Evolutionary conservation across 768 basidiomycete species (phyloP), one percentile per base, ranked within the genome.

Genomic region (Clathrus columnatus): DNA sequence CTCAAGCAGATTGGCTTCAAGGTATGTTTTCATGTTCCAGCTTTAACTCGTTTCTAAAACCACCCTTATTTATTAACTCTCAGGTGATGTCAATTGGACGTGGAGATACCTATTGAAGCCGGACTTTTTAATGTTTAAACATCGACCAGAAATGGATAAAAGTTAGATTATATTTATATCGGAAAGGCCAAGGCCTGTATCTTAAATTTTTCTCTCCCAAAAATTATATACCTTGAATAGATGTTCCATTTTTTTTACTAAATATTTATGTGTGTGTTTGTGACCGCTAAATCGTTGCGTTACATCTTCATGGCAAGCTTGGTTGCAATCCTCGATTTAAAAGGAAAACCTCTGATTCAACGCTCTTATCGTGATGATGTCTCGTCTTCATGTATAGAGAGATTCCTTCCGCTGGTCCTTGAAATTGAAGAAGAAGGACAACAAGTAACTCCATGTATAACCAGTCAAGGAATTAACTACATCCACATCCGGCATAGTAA

Each of bases 401-500:
- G 89, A 46, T 98, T 99, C 68, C 77, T 98, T 30, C 95, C 95
- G 0, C 79, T 96, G 26, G 73, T 97, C 23, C 82, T 97, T 30
- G 95, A 99, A 26, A 85, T 96, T 66, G 95, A 99, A 70, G 95
- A 99, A 73, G 96, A 99, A 57, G 91, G 91, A 30, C 86, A 92
- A 61, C 92, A 92, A 63, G 87, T 97, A 24, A 93, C 91, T 5
- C 96, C 96, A 0, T 98, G 95, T 72, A 91, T 99, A 75, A 89
- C 94, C 3, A 85, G 81, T 60, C 88, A 93, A 64, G 95, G 95
- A 14, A 75, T 98, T 73, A 98, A 98, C 70, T 99, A 94, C 72
- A 88, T 97, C 85, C 93, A 99, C 68, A 97, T 99, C 66, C 80
- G 95, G 26, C 95, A 98, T 69, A 95, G 91, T 46, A 99, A 99